Evolutionary conservation across 352 stramenopile genomes (phyloP).

Genomic region (Phytophthora lateralis): DNA sequence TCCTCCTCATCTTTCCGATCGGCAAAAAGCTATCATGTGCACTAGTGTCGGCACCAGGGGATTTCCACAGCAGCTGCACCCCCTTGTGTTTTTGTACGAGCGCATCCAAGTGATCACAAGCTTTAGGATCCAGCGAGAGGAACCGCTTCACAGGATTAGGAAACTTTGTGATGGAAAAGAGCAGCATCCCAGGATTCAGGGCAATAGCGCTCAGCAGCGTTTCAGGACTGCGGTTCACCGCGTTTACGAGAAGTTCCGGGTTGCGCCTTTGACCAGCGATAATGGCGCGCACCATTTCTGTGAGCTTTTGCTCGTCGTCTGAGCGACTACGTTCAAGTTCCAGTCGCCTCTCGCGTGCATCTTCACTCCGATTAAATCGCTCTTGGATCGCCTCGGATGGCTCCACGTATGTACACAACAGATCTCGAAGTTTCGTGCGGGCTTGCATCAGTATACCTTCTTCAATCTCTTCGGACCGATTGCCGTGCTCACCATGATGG

Average conservation of each 20-base stretch:
- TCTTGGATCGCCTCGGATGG: constrained; percentile 52
- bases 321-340: constrained; percentile 27
- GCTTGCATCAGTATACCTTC: constrained; percentile 28
- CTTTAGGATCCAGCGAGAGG: constrained; percentile 60
- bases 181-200: constrained; percentile 70
- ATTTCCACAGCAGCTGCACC: constrained; percentile 68
- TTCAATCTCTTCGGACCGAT: constrained; percentile 11
- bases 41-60: constrained; percentile 5
- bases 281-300: constrained; percentile 50
- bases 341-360: constrained; percentile 22
- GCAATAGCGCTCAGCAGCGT: constrained; percentile 65
- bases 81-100: constrained; percentile 56
- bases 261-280: constrained; percentile 62
- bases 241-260: constrained; percentile 59
- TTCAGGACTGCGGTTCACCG: constrained; percentile 68
- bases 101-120: constrained; percentile 57
- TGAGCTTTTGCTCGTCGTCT: constrained; percentile 33
- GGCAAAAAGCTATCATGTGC: constrained; percentile 15
- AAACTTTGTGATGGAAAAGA: constrained; percentile 78
- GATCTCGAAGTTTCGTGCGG: constrained; percentile 34
- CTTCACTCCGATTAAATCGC: constrained; percentile 50
- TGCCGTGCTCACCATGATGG: constrained; percentile 10
- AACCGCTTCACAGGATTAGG: constrained; percentile 68
- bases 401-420: constrained; percentile 53
- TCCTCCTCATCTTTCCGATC: constrained; percentile 9